Evolutionary conservation across 2,329 filamentous ascomycete genomes (phyloP).

Genomic region (Curvularia sp.): DNA sequence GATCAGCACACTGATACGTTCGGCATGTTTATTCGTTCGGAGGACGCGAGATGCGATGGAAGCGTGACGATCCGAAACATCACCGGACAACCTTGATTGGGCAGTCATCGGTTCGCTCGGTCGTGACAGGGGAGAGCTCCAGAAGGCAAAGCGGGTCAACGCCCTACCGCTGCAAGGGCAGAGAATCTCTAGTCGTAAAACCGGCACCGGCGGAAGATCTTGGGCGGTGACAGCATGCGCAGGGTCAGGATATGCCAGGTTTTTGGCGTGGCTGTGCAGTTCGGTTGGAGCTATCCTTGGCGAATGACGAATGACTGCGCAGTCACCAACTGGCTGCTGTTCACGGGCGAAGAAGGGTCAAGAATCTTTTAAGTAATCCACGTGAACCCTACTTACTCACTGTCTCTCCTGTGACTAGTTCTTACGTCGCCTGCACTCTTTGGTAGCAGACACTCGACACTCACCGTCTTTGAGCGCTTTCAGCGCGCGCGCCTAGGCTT

Average conservation of each 20-base stretch:
- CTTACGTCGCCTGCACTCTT: conserved; percentile 9
- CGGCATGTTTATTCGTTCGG: conserved; percentile 24
- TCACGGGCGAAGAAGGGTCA: conserved; percentile 15
- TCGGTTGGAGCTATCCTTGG: conserved; percentile 14
- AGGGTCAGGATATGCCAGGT: conserved; percentile 16
- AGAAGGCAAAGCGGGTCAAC: conserved; percentile 40
- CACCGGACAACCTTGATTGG: conserved; percentile 28
- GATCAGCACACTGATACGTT: conserved; percentile 2
- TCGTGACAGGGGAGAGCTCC: conserved; percentile 26
- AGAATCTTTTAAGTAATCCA: conserved; percentile 17
- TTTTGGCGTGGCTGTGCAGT: conserved; percentile 24
- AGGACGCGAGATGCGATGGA: conserved; percentile 26
- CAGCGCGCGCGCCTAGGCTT: conserved; percentile 37
- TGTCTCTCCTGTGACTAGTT: conserved; percentile 17
- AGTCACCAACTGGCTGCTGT: conserved; percentile 13
- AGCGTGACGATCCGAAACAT: conserved; percentile 26
- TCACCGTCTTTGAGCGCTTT: conserved; percentile 32
- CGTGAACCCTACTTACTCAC: conserved; percentile 9
- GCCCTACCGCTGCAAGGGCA: conserved; percentile 43
- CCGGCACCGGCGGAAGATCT: conserved; percentile 23
- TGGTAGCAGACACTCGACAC: background rate
- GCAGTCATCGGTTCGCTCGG: conserved; percentile 9
- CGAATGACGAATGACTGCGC: conserved; percentile 19
- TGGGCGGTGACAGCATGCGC: conserved; percentile 16
- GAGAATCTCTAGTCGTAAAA: conserved; percentile 30